Conservation (phyloP, 1,284 basidiomycete genomes). For the Porogramme epimiltina region DNA sequence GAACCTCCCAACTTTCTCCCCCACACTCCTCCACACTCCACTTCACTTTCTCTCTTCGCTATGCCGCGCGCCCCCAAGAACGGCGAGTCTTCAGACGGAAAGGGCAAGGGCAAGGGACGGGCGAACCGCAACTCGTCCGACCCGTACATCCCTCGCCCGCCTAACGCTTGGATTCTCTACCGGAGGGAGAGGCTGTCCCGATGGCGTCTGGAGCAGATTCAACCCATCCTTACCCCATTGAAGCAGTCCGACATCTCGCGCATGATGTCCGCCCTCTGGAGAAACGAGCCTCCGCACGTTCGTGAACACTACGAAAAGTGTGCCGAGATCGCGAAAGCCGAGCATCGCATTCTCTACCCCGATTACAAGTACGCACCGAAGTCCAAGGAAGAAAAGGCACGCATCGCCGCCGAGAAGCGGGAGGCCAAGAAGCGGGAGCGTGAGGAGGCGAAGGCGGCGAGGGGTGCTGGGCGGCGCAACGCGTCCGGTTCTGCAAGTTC, state of each 20-base stretch:
- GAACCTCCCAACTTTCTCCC: too few relatives aligned
- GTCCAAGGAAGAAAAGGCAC: conserved; percentile 65
- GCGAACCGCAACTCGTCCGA: too few relatives aligned
- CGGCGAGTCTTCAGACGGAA: too few relatives aligned
- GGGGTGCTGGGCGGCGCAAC: conserved; percentile 28
- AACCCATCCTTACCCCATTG: background rate
- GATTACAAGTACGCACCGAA: conserved; percentile 74
- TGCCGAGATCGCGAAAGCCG: conserved; percentile 67
- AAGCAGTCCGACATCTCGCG: conserved; percentile 64
- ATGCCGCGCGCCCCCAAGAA: too few relatives aligned
- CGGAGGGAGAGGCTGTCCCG: conserved; percentile 55
- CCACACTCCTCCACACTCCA: too few relatives aligned
- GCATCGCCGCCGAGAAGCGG: conserved; percentile 43
- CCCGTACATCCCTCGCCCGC: conserved; percentile 73
- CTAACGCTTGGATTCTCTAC: conserved; percentile 94
- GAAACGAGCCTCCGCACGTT: conserved; percentile 50
- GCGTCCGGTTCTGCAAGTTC: conserved; percentile 15
- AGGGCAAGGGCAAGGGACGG: too few relatives aligned
- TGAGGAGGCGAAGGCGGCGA: conserved; percentile 31
- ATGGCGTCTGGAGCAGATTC: background rate
- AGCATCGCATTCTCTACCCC: conserved; percentile 68
- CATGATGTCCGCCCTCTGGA: conserved; percentile 74
- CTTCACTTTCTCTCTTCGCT: too few relatives aligned
- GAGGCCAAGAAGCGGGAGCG: conserved; percentile 46
- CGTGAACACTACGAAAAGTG: conserved; percentile 68